These are phyloP conservation scores for Abrus pulchellus DNA, from an alignment of 306 rosid species.

Conservation along the genomic window DNA sequence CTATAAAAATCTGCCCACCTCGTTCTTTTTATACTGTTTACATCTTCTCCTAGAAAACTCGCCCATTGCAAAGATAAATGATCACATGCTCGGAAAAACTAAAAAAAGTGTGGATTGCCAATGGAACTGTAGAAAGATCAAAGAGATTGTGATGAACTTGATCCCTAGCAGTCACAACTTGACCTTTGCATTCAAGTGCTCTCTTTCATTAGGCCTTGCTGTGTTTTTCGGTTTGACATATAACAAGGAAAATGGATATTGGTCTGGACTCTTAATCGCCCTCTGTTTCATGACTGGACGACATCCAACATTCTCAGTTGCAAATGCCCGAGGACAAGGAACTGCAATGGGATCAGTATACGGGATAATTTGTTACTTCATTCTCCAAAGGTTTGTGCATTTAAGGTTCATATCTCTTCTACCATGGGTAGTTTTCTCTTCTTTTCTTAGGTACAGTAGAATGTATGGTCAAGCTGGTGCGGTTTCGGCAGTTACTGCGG, in stretches of 20 bases:
- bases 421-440: conserved; percentile 75
- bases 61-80: conserved; percentile 41
- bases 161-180: conserved; percentile 55
- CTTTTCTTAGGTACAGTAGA: conserved; percentile 74
- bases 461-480: conserved; percentile 93
- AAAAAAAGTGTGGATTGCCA: conserved; percentile 25
- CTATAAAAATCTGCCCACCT: conserved; percentile 58
- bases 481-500: conserved; percentile 73
- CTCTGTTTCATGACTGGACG: conserved; percentile 64
- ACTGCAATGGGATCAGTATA: conserved; percentile 83
- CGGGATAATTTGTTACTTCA: conserved; percentile 67
- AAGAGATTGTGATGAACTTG: conserved; percentile 42
- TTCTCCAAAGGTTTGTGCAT: conserved; percentile 47
- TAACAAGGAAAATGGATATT: conserved; percentile 64
- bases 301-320: conserved; percentile 68
- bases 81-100: conserved; percentile 7
- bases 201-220: conserved; percentile 73
- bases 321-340: conserved; percentile 84
- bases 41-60: conserved; percentile 59
- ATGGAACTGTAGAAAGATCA: conserved; percentile 34
- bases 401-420: conserved; percentile 64
- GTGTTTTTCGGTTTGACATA: conserved; percentile 73
- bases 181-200: conserved; percentile 76
- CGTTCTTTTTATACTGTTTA: conserved; percentile 75
- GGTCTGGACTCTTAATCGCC: conserved; percentile 85